Evolutionary conservation across 129 eudicot genomes (phyloP).

Genomic region (Kitagawia praeruptora): DNA sequence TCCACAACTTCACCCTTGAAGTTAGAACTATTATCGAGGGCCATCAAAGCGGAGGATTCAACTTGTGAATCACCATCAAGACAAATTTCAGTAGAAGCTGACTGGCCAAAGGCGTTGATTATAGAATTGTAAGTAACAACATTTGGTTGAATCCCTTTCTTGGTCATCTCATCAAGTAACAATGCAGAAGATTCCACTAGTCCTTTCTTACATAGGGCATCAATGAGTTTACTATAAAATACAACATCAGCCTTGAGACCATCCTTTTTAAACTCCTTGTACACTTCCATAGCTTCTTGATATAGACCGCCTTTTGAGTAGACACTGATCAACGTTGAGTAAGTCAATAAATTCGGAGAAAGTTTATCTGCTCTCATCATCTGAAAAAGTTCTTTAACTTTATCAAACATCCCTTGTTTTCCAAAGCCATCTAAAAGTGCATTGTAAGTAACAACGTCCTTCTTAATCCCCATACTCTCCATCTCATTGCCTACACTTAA

Average conservation of each 20-base stretch:
- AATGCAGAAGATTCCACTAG: conserved; percentile 72
- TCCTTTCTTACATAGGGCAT: conserved; percentile 90
- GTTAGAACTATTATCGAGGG: conserved; percentile 14
- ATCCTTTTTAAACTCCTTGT: conserved; percentile 60
- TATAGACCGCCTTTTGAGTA: conserved; percentile 73
- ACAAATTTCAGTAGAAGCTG: conserved; percentile 25
- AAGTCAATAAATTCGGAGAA: conserved; percentile 68
- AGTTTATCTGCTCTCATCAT: conserved; percentile 70
- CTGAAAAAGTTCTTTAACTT: conserved; percentile 62
- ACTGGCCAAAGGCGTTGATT: conserved; percentile 86
- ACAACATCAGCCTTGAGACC: conserved; percentile 95
- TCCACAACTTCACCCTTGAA: conserved; percentile 21
- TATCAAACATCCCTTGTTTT: conserved; percentile 79
- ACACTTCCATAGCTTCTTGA: conserved; percentile 65
- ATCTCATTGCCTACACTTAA: conserved; percentile 69
- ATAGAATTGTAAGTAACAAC: conserved; percentile 96
- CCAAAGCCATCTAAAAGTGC: conserved; percentile 89
- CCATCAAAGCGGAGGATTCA: conserved; percentile 25
- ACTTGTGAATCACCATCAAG: conserved; percentile 17
- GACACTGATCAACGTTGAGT: conserved; percentile 77
- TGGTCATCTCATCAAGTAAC: conserved; percentile 87
- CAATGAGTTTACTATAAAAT: conserved; percentile 84
- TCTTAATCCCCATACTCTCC: conserved; percentile 77
- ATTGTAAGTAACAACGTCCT: conserved; percentile 92
- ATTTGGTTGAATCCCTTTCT: conserved; percentile 84